Conservation (phyloP, 495 filamentous ascomycete species). For the Penicillium verhagenii region DNA sequence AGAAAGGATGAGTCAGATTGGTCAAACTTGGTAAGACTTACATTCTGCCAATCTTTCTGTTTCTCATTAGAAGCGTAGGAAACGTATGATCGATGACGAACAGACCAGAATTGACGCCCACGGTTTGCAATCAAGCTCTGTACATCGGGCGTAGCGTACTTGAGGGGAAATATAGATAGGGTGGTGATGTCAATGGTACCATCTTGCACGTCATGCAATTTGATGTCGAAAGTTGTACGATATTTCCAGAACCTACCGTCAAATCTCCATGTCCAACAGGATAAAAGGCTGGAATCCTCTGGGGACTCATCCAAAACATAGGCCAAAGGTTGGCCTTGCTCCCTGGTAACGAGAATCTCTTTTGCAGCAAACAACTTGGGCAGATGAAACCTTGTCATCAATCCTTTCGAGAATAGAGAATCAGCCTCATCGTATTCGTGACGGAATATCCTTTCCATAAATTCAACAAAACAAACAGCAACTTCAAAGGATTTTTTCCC, state of each 20-base stretch:
- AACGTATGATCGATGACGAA: neutral
- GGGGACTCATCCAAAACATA: neutral
- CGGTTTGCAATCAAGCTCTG: neutral
- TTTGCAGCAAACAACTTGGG: neutral
- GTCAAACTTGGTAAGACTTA: neutral
- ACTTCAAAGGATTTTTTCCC: neutral
- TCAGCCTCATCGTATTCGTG: neutral
- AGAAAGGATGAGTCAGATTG: neutral
- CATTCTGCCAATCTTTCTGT: neutral
- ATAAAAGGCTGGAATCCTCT: too few relatives aligned
- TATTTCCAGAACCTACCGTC: conserved; percentile 4
- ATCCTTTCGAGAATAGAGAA: neutral
- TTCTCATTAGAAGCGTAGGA: neutral
- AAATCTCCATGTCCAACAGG: conserved; percentile 4
- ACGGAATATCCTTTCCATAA: neutral
- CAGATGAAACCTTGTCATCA: neutral
- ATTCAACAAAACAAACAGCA: neutral
- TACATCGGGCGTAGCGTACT: neutral
- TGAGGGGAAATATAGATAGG: neutral
- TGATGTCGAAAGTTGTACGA: neutral
- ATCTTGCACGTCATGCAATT: neutral
- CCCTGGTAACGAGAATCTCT: neutral
- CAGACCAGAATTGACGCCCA: neutral
- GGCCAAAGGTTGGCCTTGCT: neutral
- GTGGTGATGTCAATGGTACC: neutral